Evolutionary conservation across 148 eudicot species (phyloP), one percentile per base, ranked within the genome.

Genomic region (Talinum fruticosum): DNA sequence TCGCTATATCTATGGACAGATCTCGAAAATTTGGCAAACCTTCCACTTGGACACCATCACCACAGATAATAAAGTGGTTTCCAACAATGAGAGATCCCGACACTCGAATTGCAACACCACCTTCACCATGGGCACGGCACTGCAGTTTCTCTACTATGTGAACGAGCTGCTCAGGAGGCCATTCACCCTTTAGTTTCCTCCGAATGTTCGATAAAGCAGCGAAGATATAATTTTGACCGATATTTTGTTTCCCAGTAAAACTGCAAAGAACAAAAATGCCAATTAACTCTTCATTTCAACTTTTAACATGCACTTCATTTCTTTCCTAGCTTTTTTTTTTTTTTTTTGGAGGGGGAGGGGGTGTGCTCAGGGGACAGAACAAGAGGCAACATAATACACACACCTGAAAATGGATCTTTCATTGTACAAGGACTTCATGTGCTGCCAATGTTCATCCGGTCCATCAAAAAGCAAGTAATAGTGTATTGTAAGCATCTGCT

Each of bases 401-500:
- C 85, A 95, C 98, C 98, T 91, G 87, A 95, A 91, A 72, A 71
- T 54, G 49, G 97, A 91, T 45, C 61, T 21, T 66, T 86, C 96
- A 15, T 82, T 81, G 78, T 95, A 95, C 5, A 92, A 78, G 41
- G 90, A 82, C 90, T 86, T 91, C 69, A 82, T 45, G 47, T 95
- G 91, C 65, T 87, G 91, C 96, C 99, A 95, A 65, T 88, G 83
- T 66, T 88, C 97, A 77, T 89, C 97, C 36, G 80, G 77, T 70
- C 99, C 99, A 68, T 95, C 94, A 74, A 92, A 95, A 69, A 95
- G 97, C 81, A 92, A 84, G 84, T 95, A 95, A 86, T 92, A 95
- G 74, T 95, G 97, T 76, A 95, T 89, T 38, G 90, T 77, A 84
- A 95, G 87, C 97, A 95, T 95, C 97, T 95, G 91, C 74, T 49